Base-by-base conservation (phyloP, 2,329 filamentous ascomycete genomes). In the Hymenoscyphus infarciens region DNA sequence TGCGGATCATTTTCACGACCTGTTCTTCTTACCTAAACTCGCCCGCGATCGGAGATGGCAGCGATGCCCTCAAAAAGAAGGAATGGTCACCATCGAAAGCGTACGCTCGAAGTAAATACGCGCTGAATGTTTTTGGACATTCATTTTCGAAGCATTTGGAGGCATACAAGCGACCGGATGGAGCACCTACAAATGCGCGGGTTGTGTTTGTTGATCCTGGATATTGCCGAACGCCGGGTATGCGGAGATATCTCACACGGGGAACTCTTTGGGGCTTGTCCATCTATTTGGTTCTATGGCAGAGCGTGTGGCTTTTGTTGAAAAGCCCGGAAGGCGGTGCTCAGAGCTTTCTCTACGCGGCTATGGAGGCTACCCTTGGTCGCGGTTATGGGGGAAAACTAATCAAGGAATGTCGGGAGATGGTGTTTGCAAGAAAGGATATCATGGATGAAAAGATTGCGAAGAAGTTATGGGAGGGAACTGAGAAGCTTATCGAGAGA, bases 111-210 rank as follows among this genome's bases (percentile, higher is more conserved):
- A 85, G 83, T 79, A 83, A 88, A 81, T 80, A 98, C 31, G 92
- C 95, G 0, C 81, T 97, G 55, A 96, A 94, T 82, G 86, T 90
- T 16, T 98, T 99, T 74, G 93, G 91, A 0, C 84, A 89, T 57
- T 90, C 94, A 8, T 97, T 94, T 75, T 94, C 98, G 77, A 95
- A 96, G 74, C 94, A 97, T 74, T 81, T 99, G 56, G 87, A 92
- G 68, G 80, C 88, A 1, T 96, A 96, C 76, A 85, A 90, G 71
- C 84, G 95, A 27, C 92, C 93, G 0, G 95, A 99, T 74, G 84
- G 88, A 65, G 80, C 90, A 56, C 92, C 92, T 0, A 89, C 88
- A 79, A 97, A 92, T 69, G 83, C 92, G 3, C 86, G 91, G 38
- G 92, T 97, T 55, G 81, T 97, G 57, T 83, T 97, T 63, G 91